A percentile compares a stretch with the other conserved stretches of the same genome.
phyloP scores from a whole-genome alignment of 208 protist species.

The Acanthamoeba castellanii region DNA sequence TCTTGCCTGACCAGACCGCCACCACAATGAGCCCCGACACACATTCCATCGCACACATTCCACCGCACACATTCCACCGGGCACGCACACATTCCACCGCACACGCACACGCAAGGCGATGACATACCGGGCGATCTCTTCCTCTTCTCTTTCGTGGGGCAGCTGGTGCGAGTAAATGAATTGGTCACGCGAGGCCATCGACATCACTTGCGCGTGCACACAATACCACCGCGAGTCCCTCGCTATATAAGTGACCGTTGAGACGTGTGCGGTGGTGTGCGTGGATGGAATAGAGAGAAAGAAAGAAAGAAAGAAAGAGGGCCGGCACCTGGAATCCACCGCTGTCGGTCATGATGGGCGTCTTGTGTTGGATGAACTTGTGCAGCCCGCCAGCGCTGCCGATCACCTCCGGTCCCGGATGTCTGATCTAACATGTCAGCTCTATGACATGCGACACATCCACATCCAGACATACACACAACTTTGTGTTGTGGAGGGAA shows the following conservation, averaged over 20 bases:
- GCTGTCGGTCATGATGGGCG: constrained; percentile 83
- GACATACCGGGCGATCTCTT: background rate
- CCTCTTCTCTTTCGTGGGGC: background rate
- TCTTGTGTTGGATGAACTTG: constrained; percentile 82
- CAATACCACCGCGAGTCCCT: too few relatives aligned
- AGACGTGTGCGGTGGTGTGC: background rate
- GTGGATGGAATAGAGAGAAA: too few relatives aligned
- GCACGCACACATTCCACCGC: too few relatives aligned
- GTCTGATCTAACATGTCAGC: background rate
- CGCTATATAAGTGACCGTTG: too few relatives aligned
- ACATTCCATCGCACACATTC: too few relatives aligned
- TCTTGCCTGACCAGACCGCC: too few relatives aligned
- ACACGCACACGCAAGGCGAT: background rate
- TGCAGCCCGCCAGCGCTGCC: constrained; percentile 79
- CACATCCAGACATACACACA: too few relatives aligned
- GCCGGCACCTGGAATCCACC: constrained; percentile 83
- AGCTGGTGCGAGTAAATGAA: constrained; percentile 67
- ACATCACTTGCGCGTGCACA: constrained; percentile 26
- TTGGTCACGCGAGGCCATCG: constrained; percentile 15
- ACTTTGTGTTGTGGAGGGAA: too few relatives aligned
- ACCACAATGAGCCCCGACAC: too few relatives aligned
- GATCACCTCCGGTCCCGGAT: constrained; percentile 77
- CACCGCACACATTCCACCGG: too few relatives aligned
- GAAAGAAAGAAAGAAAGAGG: too few relatives aligned
- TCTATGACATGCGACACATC: too few relatives aligned